Base-by-base conservation (phyloP, 1,139 yeast genomes). In the Geotrichum citri-aurantii region DNA sequence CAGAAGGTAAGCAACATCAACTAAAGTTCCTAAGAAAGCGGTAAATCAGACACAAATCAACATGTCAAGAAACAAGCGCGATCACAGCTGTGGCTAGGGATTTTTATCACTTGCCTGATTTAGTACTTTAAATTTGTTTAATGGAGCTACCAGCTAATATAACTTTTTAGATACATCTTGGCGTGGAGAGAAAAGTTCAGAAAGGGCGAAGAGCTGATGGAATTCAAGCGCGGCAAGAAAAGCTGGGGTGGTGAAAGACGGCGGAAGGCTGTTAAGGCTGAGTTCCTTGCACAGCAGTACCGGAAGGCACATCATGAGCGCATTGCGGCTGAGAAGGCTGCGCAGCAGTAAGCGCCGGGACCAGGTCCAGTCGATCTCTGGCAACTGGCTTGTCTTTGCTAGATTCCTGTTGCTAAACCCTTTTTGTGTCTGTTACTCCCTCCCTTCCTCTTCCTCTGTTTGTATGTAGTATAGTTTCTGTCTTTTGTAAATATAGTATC, bases 161-260 rank as follows among this genome's bases (percentile, higher is more conserved):
- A 6, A 19, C 51, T 24, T 48, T 55, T 67, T 71, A 19, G 78
- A 74, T 73, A 80, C 62, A 70, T 79, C 29, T 66, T 79, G 44
- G 67, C 68, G 24, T 78, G 81, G 80, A 66, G 74, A 50, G 78
- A 80, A 59, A 73, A 72, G 60, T 79, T 73, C 65, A 81, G 84
- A 69, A 79, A 82, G 65, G 85, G 86, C 60, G 81, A 80, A 62
- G 80, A 81, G 21, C 76, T 87, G 61, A 69, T 76, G 64, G 89
- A 84, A 68, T 80, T 83, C 65, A 81, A 81, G 66, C 73, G 78
- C 65, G 91, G 95, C 17, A 81, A 77, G 75, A 92, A 91, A 81
- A 72, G 77, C 27, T 85, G 85, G 81, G 97, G 97, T 47, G 97
- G 97, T 69, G 97, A 91, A 74, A 82, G 97, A 72, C 87, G 85